Percentiles rank a stretch among this genome's conserved stretches.
phyloP scores from a whole-genome alignment of 2,329 filamentous ascomycete genomes.

The Cladosporium sp. region DNA sequence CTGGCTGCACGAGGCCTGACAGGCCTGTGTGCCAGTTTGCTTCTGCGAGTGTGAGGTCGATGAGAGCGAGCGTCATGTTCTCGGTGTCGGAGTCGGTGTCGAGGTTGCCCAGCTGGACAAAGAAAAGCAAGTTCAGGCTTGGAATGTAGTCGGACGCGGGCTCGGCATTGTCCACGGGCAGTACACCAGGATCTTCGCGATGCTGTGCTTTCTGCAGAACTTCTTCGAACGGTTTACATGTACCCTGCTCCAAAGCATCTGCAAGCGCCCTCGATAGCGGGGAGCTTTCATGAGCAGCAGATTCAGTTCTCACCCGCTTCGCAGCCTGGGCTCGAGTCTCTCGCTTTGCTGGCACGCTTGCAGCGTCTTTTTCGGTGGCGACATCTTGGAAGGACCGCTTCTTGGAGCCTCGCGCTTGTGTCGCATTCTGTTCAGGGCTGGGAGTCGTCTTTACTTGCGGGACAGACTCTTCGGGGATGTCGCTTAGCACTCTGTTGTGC shows the following conservation, averaged over 20 bases:
- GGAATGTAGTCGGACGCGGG: not conserved
- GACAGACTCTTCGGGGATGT: slow-evolving; percentile 1
- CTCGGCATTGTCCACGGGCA: no score
- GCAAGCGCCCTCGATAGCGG: no score
- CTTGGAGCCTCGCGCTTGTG: not conserved
- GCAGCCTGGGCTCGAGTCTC: slow-evolving; percentile 3
- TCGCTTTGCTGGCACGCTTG: not conserved
- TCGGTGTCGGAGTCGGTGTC: slow-evolving; percentile 11
- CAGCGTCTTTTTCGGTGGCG: not conserved
- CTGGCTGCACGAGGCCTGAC: slow-evolving; percentile 10
- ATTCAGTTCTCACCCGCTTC: not conserved
- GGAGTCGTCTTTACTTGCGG: not conserved
- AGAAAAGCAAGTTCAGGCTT: slow-evolving; percentile 6
- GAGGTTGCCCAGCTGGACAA: not conserved
- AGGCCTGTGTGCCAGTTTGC: not conserved
- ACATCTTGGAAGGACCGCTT: not conserved
- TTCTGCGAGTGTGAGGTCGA: slow-evolving; percentile 11
- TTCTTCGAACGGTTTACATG: no score
- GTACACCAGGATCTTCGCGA: no score
- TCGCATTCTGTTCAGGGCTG: not conserved
- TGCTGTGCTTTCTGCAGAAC: no score
- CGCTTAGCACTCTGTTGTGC: not conserved
- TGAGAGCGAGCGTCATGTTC: slow-evolving; percentile 12
- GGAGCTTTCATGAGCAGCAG: not conserved
- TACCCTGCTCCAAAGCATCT: no score